A percentile compares a stretch with the other conserved stretches of the same genome.
These are phyloP conservation scores for Mucor indicus DNA, from an alignment of 371 early-diverging fungal genomes.

Conservation along the genomic window DNA sequence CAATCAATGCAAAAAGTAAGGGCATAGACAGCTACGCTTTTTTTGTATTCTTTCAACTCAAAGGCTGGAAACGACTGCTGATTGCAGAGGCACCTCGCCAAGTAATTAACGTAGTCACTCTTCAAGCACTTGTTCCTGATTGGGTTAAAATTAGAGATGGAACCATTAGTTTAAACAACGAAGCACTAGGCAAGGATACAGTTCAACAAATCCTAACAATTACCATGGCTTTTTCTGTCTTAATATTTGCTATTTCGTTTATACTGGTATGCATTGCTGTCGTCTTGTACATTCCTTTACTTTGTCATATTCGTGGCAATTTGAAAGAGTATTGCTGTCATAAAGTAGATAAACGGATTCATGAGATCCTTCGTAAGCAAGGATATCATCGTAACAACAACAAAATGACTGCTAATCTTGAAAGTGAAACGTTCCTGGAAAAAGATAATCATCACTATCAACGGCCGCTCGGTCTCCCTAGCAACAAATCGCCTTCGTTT, in stretches of 20 bases:
- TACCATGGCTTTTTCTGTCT: constrained; percentile 41
- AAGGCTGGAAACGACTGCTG: constrained; percentile 85
- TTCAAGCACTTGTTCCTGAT: constrained; percentile 24
- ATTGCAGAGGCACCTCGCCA: constrained; percentile 87
- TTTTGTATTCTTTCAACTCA: constrained; percentile 82
- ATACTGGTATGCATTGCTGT: constrained; percentile 59
- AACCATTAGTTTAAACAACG: constrained; percentile 15
- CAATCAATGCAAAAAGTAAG: constrained; percentile 65
- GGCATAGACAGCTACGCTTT: constrained; percentile 71
- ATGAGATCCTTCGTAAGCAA: constrained; percentile 9
- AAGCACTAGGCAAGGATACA: constrained; percentile 18
- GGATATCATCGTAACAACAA: background rate
- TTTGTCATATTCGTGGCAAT: constrained; percentile 82
- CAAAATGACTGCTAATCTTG: background rate
- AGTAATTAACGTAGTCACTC: constrained; percentile 53
- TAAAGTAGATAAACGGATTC: constrained; percentile 80
- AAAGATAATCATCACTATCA: background rate
- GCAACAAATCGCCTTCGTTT: too few relatives aligned
- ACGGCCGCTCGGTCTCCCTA: too few relatives aligned
- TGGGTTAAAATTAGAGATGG: constrained; percentile 29
- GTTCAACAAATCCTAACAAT: constrained; percentile 35
- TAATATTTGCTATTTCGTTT: constrained; percentile 49
- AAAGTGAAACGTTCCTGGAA: background rate
- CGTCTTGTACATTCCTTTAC: constrained; percentile 76
- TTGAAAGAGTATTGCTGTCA: constrained; percentile 91